Evolutionary conservation across 345 rosid species (phyloP), one percentile per base, ranked within the genome.

Genomic region (Hibiscus mutabilis): DNA sequence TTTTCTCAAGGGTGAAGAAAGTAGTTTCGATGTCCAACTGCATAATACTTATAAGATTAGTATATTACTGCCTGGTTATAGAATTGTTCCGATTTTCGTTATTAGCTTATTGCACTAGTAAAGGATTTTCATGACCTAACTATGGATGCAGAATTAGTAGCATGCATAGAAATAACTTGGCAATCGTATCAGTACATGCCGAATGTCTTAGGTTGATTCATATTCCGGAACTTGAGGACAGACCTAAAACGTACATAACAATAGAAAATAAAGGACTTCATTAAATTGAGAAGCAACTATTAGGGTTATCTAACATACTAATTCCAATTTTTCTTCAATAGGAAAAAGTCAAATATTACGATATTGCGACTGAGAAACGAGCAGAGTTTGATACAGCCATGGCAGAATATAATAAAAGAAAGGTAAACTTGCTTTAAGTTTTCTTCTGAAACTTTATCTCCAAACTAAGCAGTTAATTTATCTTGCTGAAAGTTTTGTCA

Each of bases 291-390:
- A 64, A 61, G 47, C 57, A 29, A 14, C 19, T 68, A 8, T 42
- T 57, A 5, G 60, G 69, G 21, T 49, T 69, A 16, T 69, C 69
- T 74, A 44, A 76, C 56, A 12, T 60, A 15, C 62, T 4, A 40
- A 25, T 74, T 29, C 64, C 78, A 37, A 22, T 61, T 47, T 76
- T 33, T 3, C 37, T 22, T 73, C 31, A 22, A 68, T 73, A 94
- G 98, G 98, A 91, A 77, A 91, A 94, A 62, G 95, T 94, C n/a
- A 84, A 88, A 69, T 91, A 94, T 74, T 94, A 94, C 75, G 98
- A 94, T 75, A 81, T 90, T 33, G 98, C 98, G 68, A 90, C 89
- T 1, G 89, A 80, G 80, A 94, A 90, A 75, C 87, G 97, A 73
- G 92, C 91, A 53, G 96, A 90, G 78, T 94, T 94, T 75, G 97